Base-by-base conservation (phyloP, 306 rosid species). In the Canavalia ensiformis region DNA sequence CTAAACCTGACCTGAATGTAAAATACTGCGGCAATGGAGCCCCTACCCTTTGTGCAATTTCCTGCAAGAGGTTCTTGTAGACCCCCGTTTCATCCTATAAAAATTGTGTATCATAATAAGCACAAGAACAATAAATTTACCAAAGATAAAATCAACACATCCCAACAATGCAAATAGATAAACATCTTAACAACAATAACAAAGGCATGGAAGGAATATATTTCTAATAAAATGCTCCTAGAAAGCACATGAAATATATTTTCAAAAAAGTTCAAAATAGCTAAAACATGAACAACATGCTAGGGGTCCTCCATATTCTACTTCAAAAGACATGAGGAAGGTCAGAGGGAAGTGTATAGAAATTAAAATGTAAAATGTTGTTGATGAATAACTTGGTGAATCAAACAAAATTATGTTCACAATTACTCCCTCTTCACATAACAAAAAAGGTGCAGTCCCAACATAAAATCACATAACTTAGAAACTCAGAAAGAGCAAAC, bases 81-180 rank as follows among this genome's bases (percentile, higher is more conserved):
- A 96, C 99, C 72, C 99, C 99, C 0, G 99, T 96, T 81, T 96
- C 99, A 82, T 96, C 99, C 99, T 96, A 77, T 52, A 58, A 82
- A 76, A 2, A 2, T 37, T 9, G 42, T 5, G 66, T 8, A 77
- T 18, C 39, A 9, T 3, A 18, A 59, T 85, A 41, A 88, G 86
- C 55, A 73, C 8, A 41, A 55, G 33, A 56, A 76, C 45, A 68
- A 39, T 28, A 82, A 12, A 72, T 67, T 46, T 7, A 68, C 33
- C 57, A 70, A 55, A 39, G 6, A 44, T 3, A 18, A 35, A 69
- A 60, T 60, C 1, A 70, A 45, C 5, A 62, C 73, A 51, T 30
- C 62, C 45, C 76, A 7, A 30, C 31, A 59, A 65, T 66, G 51
- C 7, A 8, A 28, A 75, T 5, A 75, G 9, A 51, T 72, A 56